Evolutionary conservation across 148 eudicot species (phyloP), one percentile per base, ranked within the genome.

Genomic region (Limonium bicolor): DNA sequence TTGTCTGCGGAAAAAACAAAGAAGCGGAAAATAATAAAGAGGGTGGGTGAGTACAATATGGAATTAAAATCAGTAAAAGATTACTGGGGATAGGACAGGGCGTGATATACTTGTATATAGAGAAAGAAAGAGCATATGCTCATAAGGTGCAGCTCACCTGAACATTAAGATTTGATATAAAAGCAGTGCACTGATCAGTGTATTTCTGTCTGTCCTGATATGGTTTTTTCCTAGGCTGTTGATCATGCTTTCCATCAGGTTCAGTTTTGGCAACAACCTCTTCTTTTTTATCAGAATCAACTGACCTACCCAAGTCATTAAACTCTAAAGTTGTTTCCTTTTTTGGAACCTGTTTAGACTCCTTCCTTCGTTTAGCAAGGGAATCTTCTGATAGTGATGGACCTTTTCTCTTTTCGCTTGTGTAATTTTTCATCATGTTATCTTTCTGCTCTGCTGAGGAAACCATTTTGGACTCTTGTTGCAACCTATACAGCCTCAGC

Each of bases 151-250:
- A 44, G 58, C 78, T 60, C 48, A 61, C 97, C 71, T 71, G 51
- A 7, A 66, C 33, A 62, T 40, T 64, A 49, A 90, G 80, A 55
- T 90, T 90, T 39, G 99, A 90, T 28, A 90, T 25, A 55, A 78
- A 90, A 49, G 68, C 95, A 40, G 99, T 90, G 77, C 95, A 84
- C 46, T 84, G 79, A 56, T 90, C 99, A 47, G 68, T 64, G 56
- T 61, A 84, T 27, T 50, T 60, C 23, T 58, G 55, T 49, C 71
- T 85, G 46, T 50, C 73, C 44, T 46, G 36, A 5, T 50, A 54
- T 18, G 32, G 27, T 18, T 69, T 62, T 55, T 65, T 60, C 17
- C 30, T 61, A 45, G 51, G 65, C 25, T 53, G 53, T 23, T 55
- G n/a, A n/a, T n/a, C 76, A 32, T 44, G 29, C 49, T 61, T 53